phyloP scores from a whole-genome alignment of 306 rosid genomes.

The Amphicarpaea edgeworthii region DNA sequence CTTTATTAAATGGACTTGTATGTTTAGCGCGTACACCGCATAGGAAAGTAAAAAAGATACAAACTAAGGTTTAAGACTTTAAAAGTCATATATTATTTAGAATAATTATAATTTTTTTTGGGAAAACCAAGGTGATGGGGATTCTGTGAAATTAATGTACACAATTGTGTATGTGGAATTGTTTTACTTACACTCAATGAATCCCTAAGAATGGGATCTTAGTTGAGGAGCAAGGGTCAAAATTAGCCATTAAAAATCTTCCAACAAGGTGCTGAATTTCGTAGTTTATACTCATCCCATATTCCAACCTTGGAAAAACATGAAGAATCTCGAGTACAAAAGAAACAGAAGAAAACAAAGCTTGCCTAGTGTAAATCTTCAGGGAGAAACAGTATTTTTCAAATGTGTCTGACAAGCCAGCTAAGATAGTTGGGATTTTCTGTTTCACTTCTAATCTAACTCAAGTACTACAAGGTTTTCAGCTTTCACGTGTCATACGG shows the following conservation, averaged over 20 bases:
- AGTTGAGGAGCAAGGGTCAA: background rate
- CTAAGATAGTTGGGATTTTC: constrained; percentile 45
- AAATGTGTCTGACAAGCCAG: constrained; percentile 61
- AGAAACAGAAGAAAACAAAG: constrained; percentile 45
- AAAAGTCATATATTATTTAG: too few species aligned
- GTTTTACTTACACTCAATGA: background rate
- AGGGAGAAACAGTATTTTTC: constrained; percentile 37
- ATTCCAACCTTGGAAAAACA: constrained; percentile 50
- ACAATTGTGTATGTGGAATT: background rate
- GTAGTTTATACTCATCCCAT: constrained; percentile 48
- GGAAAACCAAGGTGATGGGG: background rate
- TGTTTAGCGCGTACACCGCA: too few species aligned
- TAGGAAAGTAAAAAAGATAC: too few species aligned
- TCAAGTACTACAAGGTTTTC: constrained; percentile 17
- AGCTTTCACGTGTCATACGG: constrained; percentile 51
- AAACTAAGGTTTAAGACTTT: too few species aligned
- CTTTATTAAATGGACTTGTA: too few species aligned
- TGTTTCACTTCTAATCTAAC: constrained; percentile 37
- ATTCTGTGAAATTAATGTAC: background rate
- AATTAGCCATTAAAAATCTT: constrained; percentile 37
- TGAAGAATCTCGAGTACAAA: constrained; percentile 47
- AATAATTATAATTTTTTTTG: too few species aligned
- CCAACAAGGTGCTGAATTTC: constrained; percentile 41
- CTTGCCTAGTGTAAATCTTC: constrained; percentile 39
- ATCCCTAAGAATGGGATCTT: background rate